Base-by-base conservation (phyloP, 495 filamentous ascomycete genomes). In the Coniosporium apollinis region DNA sequence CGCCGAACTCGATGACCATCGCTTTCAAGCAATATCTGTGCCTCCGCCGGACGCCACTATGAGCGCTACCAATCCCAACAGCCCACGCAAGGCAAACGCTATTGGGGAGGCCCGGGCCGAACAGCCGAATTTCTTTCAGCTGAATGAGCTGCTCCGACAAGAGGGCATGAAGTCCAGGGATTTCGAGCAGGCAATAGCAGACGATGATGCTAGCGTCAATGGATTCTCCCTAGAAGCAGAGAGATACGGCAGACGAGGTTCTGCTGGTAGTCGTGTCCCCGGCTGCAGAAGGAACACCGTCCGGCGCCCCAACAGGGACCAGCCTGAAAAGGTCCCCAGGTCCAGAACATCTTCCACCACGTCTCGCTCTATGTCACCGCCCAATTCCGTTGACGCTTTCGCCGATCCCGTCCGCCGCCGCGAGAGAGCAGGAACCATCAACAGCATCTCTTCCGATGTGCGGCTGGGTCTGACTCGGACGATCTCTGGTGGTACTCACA, bases 301-400 rank as follows among this genome's bases (percentile, higher is more conserved):
- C 41, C 39, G 55, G 11, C 37, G 52, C 4, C 43, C 51, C 24
- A 24, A 49, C 14, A 37, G 51, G 20, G 57, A 52, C 17, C 60
- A 64, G 24, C 58, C 61, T 28, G 61, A 70, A 19, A 45, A 58
- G 14, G 50, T 56, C 28, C 56, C 57, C 22, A 42, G 52, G 20
- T 66, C 64, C 13, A 44, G 69, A 34, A 54, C 58, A 5, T 75
- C 70, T 4, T 78, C 75, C 3, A 55, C 64, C 3, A 71, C 70
- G 5, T 72, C 70, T 22, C 67, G 81, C 18, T 82, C 81, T 2
- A 64, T 69, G 0, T 97, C 91, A 13, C 86, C 85, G 8, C 86
- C 89, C 2, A 96, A 94, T 54, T 97, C 89, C 2, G 89, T 97
- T 17, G 87, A 94, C 55, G 89, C 89, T 11, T 97, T 97, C 55